A percentile compares a stretch with the other conserved stretches of the same genome.
Evolutionary conservation across 805 yeast genomes (phyloP).

Genomic region (Wickerhamomyces canadensis): DNA sequence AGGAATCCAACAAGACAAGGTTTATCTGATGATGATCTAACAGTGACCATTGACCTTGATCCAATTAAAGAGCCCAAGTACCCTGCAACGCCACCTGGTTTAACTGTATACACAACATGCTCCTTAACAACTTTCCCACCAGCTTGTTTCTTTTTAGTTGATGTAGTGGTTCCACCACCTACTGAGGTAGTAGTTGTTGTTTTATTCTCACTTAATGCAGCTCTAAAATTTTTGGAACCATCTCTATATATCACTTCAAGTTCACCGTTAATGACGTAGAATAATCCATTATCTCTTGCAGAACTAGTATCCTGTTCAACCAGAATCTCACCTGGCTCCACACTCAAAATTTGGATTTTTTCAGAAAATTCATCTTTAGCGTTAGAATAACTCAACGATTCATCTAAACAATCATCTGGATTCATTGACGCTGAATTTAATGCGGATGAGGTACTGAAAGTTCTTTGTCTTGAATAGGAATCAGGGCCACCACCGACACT

Average conservation of each 20-base stretch:
- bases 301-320: conserved; percentile 45
- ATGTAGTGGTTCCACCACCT: too few species aligned
- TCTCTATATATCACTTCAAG: conserved; percentile 57
- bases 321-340: conserved; percentile 47
- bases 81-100: conserved; percentile 83
- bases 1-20: conserved; percentile 63
- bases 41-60: conserved; percentile 67
- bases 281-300: conserved; percentile 66
- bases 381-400: conserved; percentile 37
- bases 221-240: not conserved
- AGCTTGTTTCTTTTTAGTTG: not conserved
- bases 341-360: conserved; percentile 48
- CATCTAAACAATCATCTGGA: conserved; percentile 16
- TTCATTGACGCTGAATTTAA: conserved; percentile 20
- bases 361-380: conserved; percentile 57
- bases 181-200: not conserved
- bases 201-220: not conserved
- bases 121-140: conserved; percentile 22
- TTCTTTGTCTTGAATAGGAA: conserved; percentile 5
- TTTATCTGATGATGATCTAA: conserved; percentile 50
- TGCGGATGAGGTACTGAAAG: conserved; percentile 15
- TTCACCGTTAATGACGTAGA: conserved; percentile 73
- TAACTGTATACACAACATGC: conserved; percentile 49
- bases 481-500: not conserved
- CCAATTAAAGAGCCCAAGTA: conserved; percentile 79